Evolutionary conservation across 2,329 filamentous ascomycete genomes (phyloP), one percentile per base, ranked within the genome.

Genomic region (Talaromyces sp.): DNA sequence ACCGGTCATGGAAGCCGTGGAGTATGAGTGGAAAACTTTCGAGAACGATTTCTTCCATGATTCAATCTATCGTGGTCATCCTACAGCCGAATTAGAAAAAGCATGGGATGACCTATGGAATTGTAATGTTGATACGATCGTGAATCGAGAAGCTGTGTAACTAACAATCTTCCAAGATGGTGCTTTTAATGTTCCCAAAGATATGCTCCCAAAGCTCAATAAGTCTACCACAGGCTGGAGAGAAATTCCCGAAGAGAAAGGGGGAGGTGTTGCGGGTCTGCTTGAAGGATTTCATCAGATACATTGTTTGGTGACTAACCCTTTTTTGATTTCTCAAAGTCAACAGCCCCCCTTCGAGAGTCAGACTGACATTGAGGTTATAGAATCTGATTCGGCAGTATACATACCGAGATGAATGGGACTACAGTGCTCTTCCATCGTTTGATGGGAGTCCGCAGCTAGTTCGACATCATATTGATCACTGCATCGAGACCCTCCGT

Each of bases 311-410:
- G 56, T 59, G n/a, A 41, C 15, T 3, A 15, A 43, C 33, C 9
- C 37, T 50, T 50, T 27, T 50, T 27, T 19, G 19, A 50, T 50
- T 15, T n/a, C 19, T 41, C 19, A 19, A 27, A 37, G 9, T 37
- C 8, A 37, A 37, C 35, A 13, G 8, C 35, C 35, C 35, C 35
- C 1, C 9, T 33, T 59, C 33, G 37, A 25, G 27, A 27, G 22
- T 59, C 19, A 50, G 19, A 43, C 56, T 56, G 27, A 56, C n/a
- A 43, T 43, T 56, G 25, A 37, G 19, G 19, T 43, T 17, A 8
- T 31, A 59, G 56, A 43, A 59, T 59, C n/a, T 59, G 19, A 7
- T 59, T 22, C 33, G 56, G n/a, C 56, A 59, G 56, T 59, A 59
- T 19, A 59, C 56, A 15, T 59, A 43, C 15, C 37, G 33, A 11